Percentiles rank a stretch among this genome's conserved stretches.
Conservation (phyloP, 1,284 basidiomycete species). For the Meira nashicola region DNA sequence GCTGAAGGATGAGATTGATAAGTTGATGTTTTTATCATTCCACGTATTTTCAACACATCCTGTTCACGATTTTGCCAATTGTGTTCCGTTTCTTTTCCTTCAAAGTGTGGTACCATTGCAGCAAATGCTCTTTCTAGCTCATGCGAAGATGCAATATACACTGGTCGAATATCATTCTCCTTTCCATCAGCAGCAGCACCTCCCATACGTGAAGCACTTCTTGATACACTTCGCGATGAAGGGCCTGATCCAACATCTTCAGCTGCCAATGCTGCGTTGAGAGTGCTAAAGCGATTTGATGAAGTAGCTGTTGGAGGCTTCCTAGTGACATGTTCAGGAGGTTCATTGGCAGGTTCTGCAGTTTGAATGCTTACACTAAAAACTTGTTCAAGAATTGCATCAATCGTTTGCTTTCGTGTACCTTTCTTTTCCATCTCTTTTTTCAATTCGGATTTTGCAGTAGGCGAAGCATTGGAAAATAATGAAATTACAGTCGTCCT, state of each 20-base stretch:
- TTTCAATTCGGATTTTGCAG: conserved; percentile 85
- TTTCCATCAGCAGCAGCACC: conserved; percentile 5
- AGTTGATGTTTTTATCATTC: conserved; percentile 82
- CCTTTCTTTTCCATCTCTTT: conserved; percentile 78
- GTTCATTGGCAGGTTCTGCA: neutral
- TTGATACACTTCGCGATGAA: neutral
- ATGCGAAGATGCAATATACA: conserved; percentile 72
- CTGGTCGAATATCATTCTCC: conserved; percentile 33
- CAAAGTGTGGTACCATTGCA: conserved; percentile 72
- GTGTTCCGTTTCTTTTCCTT: conserved; percentile 93
- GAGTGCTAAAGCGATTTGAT: neutral
- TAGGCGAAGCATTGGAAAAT: conserved; percentile 73
- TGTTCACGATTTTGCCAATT: conserved; percentile 87
- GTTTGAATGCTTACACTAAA: conserved; percentile 25
- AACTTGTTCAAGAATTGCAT: conserved; percentile 56
- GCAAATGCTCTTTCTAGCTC: conserved; percentile 83
- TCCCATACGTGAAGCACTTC: neutral
- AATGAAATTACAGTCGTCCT: conserved; percentile 73
- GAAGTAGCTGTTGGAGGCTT: neutral
- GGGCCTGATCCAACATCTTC: neutral
- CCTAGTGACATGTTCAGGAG: neutral
- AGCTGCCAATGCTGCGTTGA: neutral
- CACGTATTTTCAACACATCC: conserved; percentile 72
- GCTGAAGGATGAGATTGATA: conserved; percentile 67
- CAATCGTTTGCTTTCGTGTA: conserved; percentile 74